A percentile compares a stretch with the other conserved stretches of the same genome.
phyloP scores from a whole-genome alignment of 257 asterid genomes.

The Lithospermum erythrorhizon region DNA sequence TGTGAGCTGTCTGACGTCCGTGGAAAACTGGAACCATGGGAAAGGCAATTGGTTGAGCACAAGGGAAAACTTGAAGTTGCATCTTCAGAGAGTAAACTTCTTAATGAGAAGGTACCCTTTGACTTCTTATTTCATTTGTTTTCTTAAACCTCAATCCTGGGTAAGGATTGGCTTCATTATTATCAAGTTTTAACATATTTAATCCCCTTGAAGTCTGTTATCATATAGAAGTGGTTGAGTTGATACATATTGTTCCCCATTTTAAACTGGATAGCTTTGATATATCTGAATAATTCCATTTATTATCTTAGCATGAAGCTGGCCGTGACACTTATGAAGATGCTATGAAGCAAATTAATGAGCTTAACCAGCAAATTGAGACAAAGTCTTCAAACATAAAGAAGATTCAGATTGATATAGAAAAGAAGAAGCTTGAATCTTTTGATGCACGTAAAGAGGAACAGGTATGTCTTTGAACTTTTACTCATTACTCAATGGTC shows the following conservation, averaged over 20 bases:
- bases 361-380: conserved; percentile 40
- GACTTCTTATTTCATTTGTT: background rate
- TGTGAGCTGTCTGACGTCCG: conserved; percentile 79
- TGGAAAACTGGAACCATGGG: conserved; percentile 90
- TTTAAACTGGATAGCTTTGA: background rate
- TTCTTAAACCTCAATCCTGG: background rate
- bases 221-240: background rate
- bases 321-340: conserved; percentile 73
- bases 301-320: conserved; percentile 59
- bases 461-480: conserved; percentile 33
- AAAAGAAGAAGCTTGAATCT: conserved; percentile 46
- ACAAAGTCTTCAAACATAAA: conserved; percentile 35
- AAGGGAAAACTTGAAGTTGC: conserved; percentile 87
- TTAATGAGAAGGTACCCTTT: conserved; percentile 56
- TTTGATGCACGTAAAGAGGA: conserved; percentile 56
- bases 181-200: background rate
- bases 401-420: conserved; percentile 36
- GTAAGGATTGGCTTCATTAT: background rate
- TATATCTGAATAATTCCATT: background rate
- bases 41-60: conserved; percentile 72
- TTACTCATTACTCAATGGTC: conserved; percentile 3
- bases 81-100: conserved; percentile 61
- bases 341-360: conserved; percentile 67
- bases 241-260: background rate
- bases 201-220: background rate